Conservation (phyloP, 1,139 yeast species). For the Taphrina confusa region DNA sequence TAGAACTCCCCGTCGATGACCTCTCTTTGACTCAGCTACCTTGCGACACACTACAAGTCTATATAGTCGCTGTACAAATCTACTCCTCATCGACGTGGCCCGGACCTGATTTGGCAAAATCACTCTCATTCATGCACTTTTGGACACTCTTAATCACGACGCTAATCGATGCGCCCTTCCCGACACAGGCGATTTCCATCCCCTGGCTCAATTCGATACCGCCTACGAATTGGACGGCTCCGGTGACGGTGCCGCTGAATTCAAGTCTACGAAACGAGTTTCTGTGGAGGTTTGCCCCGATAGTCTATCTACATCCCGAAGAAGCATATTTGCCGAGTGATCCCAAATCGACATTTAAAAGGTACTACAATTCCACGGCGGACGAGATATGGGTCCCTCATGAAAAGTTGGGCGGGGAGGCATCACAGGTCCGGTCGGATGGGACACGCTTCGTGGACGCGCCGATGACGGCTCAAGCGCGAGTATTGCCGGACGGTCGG, state of each 20-base stretch:
- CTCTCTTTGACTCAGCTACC: too few species aligned
- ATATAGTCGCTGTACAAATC: too few species aligned
- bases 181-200: background rate
- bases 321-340: slow-evolving; percentile 31
- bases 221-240: slow-evolving; percentile 26
- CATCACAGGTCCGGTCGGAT: background rate
- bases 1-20: too few species aligned
- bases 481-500: slow-evolving; percentile 25
- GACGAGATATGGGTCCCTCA: slow-evolving; percentile 28
- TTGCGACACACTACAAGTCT: too few species aligned
- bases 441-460: slow-evolving; percentile 24
- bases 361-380: slow-evolving; percentile 21
- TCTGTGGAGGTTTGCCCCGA: slow-evolving; percentile 19
- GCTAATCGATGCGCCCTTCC: background rate
- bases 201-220: background rate
- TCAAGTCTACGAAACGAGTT: background rate
- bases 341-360: slow-evolving; percentile 8
- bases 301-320: slow-evolving; percentile 26
- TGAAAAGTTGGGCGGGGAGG: slow-evolving; percentile 7
- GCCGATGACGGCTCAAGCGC: slow-evolving; percentile 32
- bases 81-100: too few species aligned
- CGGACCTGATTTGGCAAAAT: too few species aligned
- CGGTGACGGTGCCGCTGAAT: slow-evolving; percentile 9
- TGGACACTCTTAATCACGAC: background rate
- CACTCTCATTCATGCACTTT: background rate